Base-by-base conservation (phyloP, 208 protist species). In the Acanthamoeba castellanii region DNA sequence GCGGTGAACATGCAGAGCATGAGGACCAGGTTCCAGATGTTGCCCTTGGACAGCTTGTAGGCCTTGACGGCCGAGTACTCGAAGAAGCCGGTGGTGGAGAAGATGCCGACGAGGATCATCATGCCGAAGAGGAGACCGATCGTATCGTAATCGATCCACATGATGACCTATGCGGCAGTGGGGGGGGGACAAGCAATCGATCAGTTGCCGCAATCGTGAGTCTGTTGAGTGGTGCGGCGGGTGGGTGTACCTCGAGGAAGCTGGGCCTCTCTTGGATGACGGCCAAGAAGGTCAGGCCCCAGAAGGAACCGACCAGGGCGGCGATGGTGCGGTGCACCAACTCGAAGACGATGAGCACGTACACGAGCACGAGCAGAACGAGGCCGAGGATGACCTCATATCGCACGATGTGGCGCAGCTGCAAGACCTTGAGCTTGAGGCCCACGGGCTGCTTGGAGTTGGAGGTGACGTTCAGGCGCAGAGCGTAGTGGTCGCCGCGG, bases 91-190 rank as follows among this genome's bases (percentile, higher is more conserved):
- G 97, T 98, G 27, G n/a, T 59, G 30, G 93, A 94, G 52, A 98
- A 96, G 64, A 98, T 96, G 27, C 87, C 68, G 30, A 98, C 96
- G 37, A 98, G 98, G 32, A 97, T 61, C 97, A 98, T 98, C 97
- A 98, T 98, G 22, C 96, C 96, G 59, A 98, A 97, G 5, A 98
- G 64, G 4, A 98, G 92, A 25, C 42, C 66, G 45, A 95, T 87
- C 45, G 92, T 89, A 1, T 89, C 92, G 22, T 61, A 87, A 34
- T 95, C 97, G n/a, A 98, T 96, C 97, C 97, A 98, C 20, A n/a
- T 30, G 47, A 97, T 59, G n/a, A 97, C 92, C 85, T 92, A 14
- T 50, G 6, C 13, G 42, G 7, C 42, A 0, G 13, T 0, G 45
- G 42, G 13, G 13, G 1, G 13, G 14, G 13, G 42, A 42, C 13